phyloP scores from a whole-genome alignment of 75 land plant genomes.

The Picea sitchensis region DNA sequence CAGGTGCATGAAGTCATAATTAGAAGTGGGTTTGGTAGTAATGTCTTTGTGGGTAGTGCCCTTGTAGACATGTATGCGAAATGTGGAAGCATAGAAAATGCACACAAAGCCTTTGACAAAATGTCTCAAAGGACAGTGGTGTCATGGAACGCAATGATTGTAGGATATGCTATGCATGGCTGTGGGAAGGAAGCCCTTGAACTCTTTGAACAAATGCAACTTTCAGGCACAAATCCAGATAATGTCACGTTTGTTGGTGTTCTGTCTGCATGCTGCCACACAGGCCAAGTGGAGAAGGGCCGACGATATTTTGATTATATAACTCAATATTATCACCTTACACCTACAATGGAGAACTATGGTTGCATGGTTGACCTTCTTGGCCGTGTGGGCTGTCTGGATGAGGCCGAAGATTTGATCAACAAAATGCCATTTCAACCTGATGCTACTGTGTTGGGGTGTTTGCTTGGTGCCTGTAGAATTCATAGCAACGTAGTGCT shows the following conservation, averaged over 20 bases:
- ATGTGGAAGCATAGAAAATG: slow-evolving; percentile 18
- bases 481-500: neutral
- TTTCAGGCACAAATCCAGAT: slow-evolving; percentile 16
- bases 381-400: slow-evolving; percentile 7
- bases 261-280: slow-evolving; percentile 24
- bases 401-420: slow-evolving; percentile 5
- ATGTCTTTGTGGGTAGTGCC: slow-evolving; percentile 15
- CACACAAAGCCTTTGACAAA: slow-evolving; percentile 14
- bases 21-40: neutral
- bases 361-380: neutral
- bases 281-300: slow-evolving; percentile 14
- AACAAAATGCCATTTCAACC: slow-evolving; percentile 5
- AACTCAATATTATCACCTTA: neutral
- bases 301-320: slow-evolving; percentile 1
- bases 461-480: slow-evolving; percentile 6
- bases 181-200: slow-evolving; percentile 16
- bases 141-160: slow-evolving; percentile 27
- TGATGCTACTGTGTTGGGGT: slow-evolving; percentile 1
- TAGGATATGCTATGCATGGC: slow-evolving; percentile 24
- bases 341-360: slow-evolving; percentile 12
- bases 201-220: slow-evolving; percentile 17
- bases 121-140: slow-evolving; percentile 14
- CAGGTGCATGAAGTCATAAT: slow-evolving; percentile 1
- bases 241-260: slow-evolving; percentile 16
- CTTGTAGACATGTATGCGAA: slow-evolving; percentile 21